Conservation (phyloP, 148 eudicot genomes). For the Rhododendron kiyosumense region DNA sequence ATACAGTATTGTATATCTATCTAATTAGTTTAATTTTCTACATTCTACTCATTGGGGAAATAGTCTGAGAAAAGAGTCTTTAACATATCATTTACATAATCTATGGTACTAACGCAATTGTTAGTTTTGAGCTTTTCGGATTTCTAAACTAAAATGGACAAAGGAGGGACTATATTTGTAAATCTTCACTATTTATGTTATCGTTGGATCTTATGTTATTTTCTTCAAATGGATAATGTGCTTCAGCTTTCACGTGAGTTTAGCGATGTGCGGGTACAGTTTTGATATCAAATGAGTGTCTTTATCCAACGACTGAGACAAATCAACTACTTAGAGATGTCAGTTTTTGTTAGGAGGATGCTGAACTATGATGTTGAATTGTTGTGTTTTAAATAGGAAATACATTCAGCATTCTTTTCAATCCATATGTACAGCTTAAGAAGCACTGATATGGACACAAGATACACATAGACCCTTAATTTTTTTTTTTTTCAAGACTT, state of each 20-base stretch:
- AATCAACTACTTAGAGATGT: neutral
- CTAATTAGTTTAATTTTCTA: neutral
- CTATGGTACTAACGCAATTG: neutral
- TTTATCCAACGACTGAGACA: neutral
- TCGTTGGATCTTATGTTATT: neutral
- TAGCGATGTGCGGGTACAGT: neutral
- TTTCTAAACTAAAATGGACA: neutral
- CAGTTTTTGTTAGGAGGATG: neutral
- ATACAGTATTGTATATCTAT: neutral
- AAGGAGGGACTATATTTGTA: neutral
- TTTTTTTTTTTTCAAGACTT: neutral
- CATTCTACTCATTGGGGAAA: neutral
- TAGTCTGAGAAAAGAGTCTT: neutral
- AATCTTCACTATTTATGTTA: neutral
- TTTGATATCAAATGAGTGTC: neutral
- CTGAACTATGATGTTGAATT: neutral
- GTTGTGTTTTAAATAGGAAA: neutral
- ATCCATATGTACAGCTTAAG: neutral
- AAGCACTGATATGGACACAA: neutral
- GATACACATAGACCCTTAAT: neutral
- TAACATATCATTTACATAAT: neutral
- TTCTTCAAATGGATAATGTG: neutral
- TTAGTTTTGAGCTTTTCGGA: neutral
- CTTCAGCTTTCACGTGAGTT: neutral
- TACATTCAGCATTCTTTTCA: neutral